Evolutionary conservation across 2,329 filamentous ascomycete species (phyloP).

Genomic region (Phialocephala sp.): DNA sequence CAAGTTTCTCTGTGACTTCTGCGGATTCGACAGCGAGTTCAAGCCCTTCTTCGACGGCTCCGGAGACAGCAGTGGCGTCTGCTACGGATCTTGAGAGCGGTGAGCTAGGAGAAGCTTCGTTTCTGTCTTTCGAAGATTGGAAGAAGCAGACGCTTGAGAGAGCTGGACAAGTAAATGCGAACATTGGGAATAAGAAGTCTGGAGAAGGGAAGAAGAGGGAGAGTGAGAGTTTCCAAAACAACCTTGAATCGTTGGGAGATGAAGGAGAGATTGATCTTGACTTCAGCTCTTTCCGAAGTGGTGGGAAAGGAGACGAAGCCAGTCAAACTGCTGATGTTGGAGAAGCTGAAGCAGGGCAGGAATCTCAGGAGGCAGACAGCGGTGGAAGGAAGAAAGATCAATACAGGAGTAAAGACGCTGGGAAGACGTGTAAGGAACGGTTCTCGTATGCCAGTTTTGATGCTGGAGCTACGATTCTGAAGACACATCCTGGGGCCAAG

Average conservation of each 20-base stretch:
- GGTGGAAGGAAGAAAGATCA: slow-evolving; percentile 39
- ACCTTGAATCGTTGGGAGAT: slow-evolving; percentile 81
- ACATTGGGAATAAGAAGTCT: slow-evolving; percentile 61
- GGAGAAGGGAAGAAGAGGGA: slow-evolving; percentile 54
- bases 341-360: slow-evolving; percentile 14
- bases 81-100: slow-evolving; percentile 34
- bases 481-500: slow-evolving; percentile 85
- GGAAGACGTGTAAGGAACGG: slow-evolving; percentile 95
- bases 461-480: slow-evolving; percentile 90
- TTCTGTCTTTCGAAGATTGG: slow-evolving; percentile 98
- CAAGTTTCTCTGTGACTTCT: slow-evolving; percentile 15
- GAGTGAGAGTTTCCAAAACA: slow-evolving; percentile 65
- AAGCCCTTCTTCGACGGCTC: slow-evolving; percentile 9
- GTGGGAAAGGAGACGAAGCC: slow-evolving; percentile 29
- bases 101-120: slow-evolving; percentile 66
- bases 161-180: slow-evolving; percentile 78
- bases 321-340: slow-evolving; percentile 29
- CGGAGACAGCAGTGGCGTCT: slow-evolving; percentile 19
- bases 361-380: slow-evolving; percentile 39
- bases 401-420: slow-evolving; percentile 85
- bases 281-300: slow-evolving; percentile 66
- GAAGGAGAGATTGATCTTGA: slow-evolving; percentile 85
- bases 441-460: slow-evolving; percentile 99
- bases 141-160: slow-evolving; percentile 91
- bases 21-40: slow-evolving; percentile 16